Percentiles rank a stretch among this genome's conserved stretches.
Conservation (phyloP, 352 stramenopile species). For the Poterioochromonas sp. region DNA sequence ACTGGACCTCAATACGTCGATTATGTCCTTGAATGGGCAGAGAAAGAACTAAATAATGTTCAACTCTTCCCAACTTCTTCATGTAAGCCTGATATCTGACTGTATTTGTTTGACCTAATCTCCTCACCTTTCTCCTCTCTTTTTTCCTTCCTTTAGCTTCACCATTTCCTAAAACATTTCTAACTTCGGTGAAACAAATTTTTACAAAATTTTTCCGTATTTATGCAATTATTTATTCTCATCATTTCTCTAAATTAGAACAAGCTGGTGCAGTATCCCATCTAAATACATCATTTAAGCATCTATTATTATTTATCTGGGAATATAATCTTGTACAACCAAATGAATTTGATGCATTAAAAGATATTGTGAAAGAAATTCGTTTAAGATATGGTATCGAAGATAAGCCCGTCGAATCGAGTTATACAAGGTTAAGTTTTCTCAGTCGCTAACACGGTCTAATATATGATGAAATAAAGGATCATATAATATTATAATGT, state of each 20-base stretch:
- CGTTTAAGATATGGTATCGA: not conserved
- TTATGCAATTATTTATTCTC: slow-evolving; percentile 86
- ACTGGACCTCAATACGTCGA: slow-evolving; percentile 77
- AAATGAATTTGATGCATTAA: slow-evolving; percentile 72
- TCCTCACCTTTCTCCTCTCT: not conserved
- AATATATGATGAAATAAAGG: no score
- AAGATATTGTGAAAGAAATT: slow-evolving; percentile 71
- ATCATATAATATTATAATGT: no score
- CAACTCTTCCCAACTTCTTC: slow-evolving; percentile 61
- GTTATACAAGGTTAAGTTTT: no score
- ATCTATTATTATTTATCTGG: slow-evolving; percentile 81
- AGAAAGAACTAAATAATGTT: slow-evolving; percentile 71
- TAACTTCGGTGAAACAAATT: slow-evolving; percentile 70
- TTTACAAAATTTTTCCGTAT: slow-evolving; percentile 85
- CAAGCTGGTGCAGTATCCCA: slow-evolving; percentile 73
- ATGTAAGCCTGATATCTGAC: not conserved
- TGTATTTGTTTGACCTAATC: slow-evolving; percentile 35
- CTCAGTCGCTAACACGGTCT: no score
- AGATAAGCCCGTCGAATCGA: no score
- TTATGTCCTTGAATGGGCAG: slow-evolving; percentile 77
- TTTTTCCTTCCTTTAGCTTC: slow-evolving; percentile 38
- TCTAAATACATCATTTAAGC: slow-evolving; percentile 89
- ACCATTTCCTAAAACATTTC: slow-evolving; percentile 67
- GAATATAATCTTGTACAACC: slow-evolving; percentile 74
- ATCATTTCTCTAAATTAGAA: slow-evolving; percentile 79